phyloP scores from a whole-genome alignment of 192 early-diverging fungal genomes.

The Endogone sp. region DNA sequence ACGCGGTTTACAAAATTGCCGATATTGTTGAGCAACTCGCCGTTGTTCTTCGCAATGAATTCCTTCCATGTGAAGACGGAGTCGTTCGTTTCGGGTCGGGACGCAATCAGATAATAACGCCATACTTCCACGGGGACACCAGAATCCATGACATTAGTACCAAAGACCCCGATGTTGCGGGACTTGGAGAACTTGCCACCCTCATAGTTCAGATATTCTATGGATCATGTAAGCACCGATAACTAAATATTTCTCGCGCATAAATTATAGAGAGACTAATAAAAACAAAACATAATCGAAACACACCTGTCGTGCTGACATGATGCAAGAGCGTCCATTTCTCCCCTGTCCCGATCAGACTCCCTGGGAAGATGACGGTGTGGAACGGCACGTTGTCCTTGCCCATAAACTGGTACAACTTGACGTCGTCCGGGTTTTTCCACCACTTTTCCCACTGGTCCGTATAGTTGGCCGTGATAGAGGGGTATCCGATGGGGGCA shows the following conservation, averaged over 20 bases:
- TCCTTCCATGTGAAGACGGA: slow-evolving; percentile 91
- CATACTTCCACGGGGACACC: slow-evolving; percentile 90
- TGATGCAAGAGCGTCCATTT: slow-evolving; percentile 91
- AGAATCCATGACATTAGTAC: slow-evolving; percentile 88
- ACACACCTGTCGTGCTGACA: slow-evolving; percentile 83
- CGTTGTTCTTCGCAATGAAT: slow-evolving; percentile 93
- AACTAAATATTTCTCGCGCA: slow-evolving; percentile 4
- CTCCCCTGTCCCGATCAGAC: slow-evolving; percentile 82
- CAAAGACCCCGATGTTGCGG: slow-evolving; percentile 94
- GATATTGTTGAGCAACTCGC: slow-evolving; percentile 89
- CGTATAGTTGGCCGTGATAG: slow-evolving; percentile 97
- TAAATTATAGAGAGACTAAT: not conserved
- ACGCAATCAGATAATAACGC: slow-evolving; percentile 93
- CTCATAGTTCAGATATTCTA: slow-evolving; percentile 98
- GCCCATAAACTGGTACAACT: slow-evolving; percentile 99
- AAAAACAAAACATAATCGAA: not conserved
- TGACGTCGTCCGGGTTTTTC: slow-evolving; percentile 96
- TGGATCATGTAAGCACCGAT: not conserved
- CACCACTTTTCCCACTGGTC: slow-evolving; percentile 97
- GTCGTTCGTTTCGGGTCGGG: slow-evolving; percentile 91
- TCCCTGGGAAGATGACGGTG: slow-evolving; percentile 93
- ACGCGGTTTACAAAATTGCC: slow-evolving; percentile 99
- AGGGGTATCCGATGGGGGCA: slow-evolving; percentile 95
- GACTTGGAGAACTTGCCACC: slow-evolving; percentile 96
- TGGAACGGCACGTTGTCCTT: slow-evolving; percentile 99